These are phyloP conservation scores for Daldinia grandis DNA, from an alignment of 495 filamentous ascomycete species.

Conservation along the genomic window DNA sequence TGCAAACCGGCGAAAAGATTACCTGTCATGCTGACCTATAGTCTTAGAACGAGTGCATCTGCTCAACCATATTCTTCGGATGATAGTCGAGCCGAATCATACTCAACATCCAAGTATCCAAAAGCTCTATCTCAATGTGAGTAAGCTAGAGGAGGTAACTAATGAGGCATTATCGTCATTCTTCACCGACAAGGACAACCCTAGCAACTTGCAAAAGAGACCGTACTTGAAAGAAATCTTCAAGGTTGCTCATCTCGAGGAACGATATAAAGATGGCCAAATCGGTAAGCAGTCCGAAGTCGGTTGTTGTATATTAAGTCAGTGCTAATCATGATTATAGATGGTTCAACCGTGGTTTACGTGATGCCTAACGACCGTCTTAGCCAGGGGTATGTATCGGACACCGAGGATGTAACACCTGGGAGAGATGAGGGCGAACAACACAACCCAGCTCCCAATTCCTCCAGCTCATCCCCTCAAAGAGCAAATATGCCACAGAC, in stretches of 20 bases:
- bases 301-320: not conserved
- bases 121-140: conserved; percentile 52
- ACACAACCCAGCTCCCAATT: conserved; percentile 31
- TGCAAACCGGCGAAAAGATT: not conserved
- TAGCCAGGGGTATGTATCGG: conserved; percentile 37
- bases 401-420: conserved; percentile 44
- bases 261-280: conserved; percentile 65
- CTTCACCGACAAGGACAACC: conserved; percentile 55
- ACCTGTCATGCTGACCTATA: conserved; percentile 2
- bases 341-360: conserved; percentile 50
- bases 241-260: conserved; percentile 69
- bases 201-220: conserved; percentile 54
- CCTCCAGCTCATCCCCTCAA: conserved; percentile 40
- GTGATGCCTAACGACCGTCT: conserved; percentile 50
- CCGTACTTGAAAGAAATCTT: conserved; percentile 70
- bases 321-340: conserved; percentile 40
- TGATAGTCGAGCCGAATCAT: conserved; percentile 57
- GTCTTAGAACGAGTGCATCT: conserved; percentile 66
- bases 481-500: conserved; percentile 37
- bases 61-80: conserved; percentile 68
- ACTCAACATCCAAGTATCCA: conserved; percentile 51
- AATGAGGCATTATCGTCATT: conserved; percentile 56
- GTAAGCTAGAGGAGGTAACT: conserved; percentile 56
- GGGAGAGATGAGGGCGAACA: conserved; percentile 45
- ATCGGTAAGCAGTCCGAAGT: conserved; percentile 59